Base-by-base conservation (phyloP, 1,284 basidiomycete species). In the Heterobasidion parviporum region DNA sequence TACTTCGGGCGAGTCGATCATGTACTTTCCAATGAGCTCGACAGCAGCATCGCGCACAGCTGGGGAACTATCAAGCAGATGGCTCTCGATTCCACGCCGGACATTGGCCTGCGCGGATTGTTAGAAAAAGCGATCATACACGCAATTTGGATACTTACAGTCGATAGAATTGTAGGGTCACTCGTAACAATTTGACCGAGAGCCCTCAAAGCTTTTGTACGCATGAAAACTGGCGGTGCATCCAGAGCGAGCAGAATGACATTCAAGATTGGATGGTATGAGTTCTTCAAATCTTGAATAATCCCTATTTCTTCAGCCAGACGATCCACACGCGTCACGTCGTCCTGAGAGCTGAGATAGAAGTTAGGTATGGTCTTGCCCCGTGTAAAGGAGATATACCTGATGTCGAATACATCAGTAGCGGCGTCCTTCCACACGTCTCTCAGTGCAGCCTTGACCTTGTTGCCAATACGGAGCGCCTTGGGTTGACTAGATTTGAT, bases 31-130 rank as follows among this genome's bases (percentile, higher is more conserved):
- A 57, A 99, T 90, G 51, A 99, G 75, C 60, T 97, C 94, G 8
- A 99, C 90, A 6, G 96, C 94, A 6, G 93, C 92, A 69, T 99
- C 97, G 38, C 96, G 87, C 16, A 99, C 97, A 32, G 89, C 88
- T 1, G 95, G 87, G 0, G 95, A 98, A 56, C 81, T 87, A 65
- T 99, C 96, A 3, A 89, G 74, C 16, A 99, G 78, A 65, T 96
- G 90, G 20, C 83, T 84, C 70, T 97, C 93, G 60, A 99, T 93
- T 0, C 90, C 85, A 46, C 79, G 76, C 20, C 87, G 83, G 43
- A 94, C 91, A 62, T 83, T 87, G 2, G 79, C 64, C 89, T 92
- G 16, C n/a, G 8, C 14, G 57, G 44, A 35, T 56, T 55, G 54
- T 49, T 45, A 59, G 41, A 14, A 26, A 26, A 41, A n/a, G 38